Percentiles rank a stretch among this genome's conserved stretches.
Conservation (phyloP, 1,284 basidiomycete species). For the Sanghuangporus weigelae region DNA sequence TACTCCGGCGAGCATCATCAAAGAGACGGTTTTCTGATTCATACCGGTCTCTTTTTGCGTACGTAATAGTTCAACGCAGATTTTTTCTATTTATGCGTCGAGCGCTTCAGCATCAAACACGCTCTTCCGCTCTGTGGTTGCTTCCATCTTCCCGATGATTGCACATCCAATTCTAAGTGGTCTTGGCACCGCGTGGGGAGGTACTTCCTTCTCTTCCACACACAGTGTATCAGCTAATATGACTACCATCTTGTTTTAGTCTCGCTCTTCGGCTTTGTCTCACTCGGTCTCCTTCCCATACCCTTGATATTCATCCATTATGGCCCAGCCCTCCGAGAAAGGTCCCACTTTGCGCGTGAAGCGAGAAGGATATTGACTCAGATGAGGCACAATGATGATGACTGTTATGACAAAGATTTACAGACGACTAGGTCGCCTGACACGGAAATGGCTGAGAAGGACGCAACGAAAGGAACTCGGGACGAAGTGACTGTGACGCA, state of each 20-base stretch:
- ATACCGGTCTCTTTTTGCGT: too few species aligned
- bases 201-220: background rate
- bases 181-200: conserved; percentile 27
- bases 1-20: background rate
- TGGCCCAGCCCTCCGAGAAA: conserved; percentile 23
- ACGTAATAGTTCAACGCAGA: conserved; percentile 21
- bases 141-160: conserved; percentile 24
- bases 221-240: too few species aligned
- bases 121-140: conserved; percentile 24
- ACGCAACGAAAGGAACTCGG: too few species aligned
- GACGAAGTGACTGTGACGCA: too few species aligned
- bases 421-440: background rate
- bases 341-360: conserved; percentile 24
- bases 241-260: conserved; percentile 15
- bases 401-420: background rate
- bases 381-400: background rate
- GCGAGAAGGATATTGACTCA: conserved; percentile 15
- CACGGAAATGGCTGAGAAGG: background rate
- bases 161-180: conserved; percentile 23
- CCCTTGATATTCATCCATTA: conserved; percentile 27
- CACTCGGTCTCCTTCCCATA: conserved; percentile 25
- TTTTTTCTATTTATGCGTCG: conserved; percentile 25
- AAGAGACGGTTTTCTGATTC: background rate
- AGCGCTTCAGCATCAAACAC: conserved; percentile 26
- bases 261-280: conserved; percentile 27